Conservation (phyloP, 78 protist genomes). For the Dictyostelium intermedium region DNA sequence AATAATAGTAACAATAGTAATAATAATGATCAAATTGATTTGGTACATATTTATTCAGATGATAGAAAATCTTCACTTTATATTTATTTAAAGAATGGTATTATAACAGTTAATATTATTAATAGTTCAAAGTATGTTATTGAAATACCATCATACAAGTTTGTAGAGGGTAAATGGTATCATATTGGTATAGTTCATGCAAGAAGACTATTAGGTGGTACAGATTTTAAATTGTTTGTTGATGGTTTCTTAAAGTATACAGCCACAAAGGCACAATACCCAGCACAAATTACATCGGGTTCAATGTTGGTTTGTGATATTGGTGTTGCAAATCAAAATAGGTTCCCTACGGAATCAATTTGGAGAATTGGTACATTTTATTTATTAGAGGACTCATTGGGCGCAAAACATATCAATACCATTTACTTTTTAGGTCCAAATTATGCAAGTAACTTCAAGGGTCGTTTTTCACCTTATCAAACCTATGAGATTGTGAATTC, state of each 20-base stretch:
- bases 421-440: slow-evolving; percentile 77
- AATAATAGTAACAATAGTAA: too few relatives aligned
- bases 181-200: slow-evolving; percentile 78
- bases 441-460: slow-evolving; percentile 58
- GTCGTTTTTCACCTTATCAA: slow-evolving; percentile 76
- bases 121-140: slow-evolving; percentile 46
- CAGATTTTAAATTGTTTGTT: slow-evolving; percentile 68
- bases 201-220: slow-evolving; percentile 46
- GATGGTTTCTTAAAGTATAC: slow-evolving; percentile 51
- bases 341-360: slow-evolving; percentile 31
- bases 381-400: slow-evolving; percentile 38
- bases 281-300: slow-evolving; percentile 27
- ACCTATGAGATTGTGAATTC: slow-evolving; percentile 66
- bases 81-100: slow-evolving; percentile 32
- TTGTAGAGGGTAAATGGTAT: slow-evolving; percentile 50
- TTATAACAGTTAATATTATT: slow-evolving; percentile 5
- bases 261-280: slow-evolving; percentile 55
- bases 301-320: slow-evolving; percentile 17
- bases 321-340: slow-evolving; percentile 1
- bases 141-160: slow-evolving; percentile 19
- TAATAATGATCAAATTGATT: slow-evolving; percentile 13
- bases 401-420: slow-evolving; percentile 63
- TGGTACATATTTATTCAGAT: slow-evolving; percentile 42
- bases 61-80: slow-evolving; percentile 33
- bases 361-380: slow-evolving; percentile 79